phyloP scores from a whole-genome alignment of 106 monocot genomes.

The Iris macrosiphon region DNA sequence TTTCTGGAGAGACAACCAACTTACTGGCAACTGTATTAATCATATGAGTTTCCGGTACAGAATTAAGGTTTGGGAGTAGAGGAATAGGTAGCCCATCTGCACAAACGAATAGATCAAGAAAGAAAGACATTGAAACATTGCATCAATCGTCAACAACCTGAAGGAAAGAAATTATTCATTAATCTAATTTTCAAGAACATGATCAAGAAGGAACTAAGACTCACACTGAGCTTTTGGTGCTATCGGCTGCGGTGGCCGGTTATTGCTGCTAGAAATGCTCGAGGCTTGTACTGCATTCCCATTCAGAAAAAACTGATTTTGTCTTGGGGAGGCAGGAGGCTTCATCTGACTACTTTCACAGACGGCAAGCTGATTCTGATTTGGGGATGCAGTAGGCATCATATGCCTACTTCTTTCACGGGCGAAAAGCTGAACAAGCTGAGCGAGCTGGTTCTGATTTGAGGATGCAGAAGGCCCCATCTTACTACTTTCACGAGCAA shows the following conservation, averaged over 20 bases:
- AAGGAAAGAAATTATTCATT: not conserved
- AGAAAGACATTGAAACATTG: not conserved
- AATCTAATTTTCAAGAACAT: too few relatives aligned
- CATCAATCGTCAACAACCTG: not conserved
- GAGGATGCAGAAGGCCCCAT: too few relatives aligned
- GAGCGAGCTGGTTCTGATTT: not conserved
- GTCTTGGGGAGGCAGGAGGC: not conserved
- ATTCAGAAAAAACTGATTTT: constrained; percentile 11
- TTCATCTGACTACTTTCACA: not conserved
- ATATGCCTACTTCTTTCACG: not conserved
- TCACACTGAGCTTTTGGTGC: not conserved
- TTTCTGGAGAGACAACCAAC: not conserved
- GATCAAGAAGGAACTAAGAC: too few relatives aligned
- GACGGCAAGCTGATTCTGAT: not conserved
- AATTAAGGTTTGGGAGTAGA: constrained; percentile 17
- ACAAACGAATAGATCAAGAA: not conserved
- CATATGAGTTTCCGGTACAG: constrained; percentile 3
- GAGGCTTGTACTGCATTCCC: not conserved
- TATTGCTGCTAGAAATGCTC: not conserved
- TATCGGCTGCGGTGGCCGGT: not conserved
- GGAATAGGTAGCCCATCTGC: not conserved
- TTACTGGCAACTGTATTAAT: not conserved
- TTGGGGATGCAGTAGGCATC: not conserved
- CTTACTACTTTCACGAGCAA: too few relatives aligned
- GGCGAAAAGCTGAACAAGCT: not conserved